A percentile compares a stretch with the other conserved stretches of the same genome.
phyloP scores from a whole-genome alignment of 208 protist species.

The Naegleria fowleri region DNA sequence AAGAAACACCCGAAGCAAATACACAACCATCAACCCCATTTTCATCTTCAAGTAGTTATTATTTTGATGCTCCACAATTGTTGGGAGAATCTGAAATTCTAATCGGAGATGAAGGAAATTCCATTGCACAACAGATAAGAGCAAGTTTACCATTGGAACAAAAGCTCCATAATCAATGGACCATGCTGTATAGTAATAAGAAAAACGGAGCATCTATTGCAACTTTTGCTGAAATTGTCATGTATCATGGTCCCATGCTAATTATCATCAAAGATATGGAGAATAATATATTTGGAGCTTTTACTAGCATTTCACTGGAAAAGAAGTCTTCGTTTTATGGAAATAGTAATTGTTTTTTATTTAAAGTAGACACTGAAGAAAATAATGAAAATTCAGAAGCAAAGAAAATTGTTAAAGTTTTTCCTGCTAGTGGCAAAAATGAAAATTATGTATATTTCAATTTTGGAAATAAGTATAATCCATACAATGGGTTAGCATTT shows the following conservation, averaged over 20 bases:
- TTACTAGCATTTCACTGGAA: neutral
- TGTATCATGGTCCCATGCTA: neutral
- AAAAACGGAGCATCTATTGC: neutral
- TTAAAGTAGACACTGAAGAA: neutral
- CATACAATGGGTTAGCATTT: conserved; percentile 14
- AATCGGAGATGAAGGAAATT: neutral
- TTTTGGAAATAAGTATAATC: conserved; percentile 8
- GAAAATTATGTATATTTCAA: conserved; percentile 21
- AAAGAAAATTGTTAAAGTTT: neutral
- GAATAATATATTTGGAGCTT: neutral
- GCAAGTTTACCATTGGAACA: neutral
- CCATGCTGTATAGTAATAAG: neutral
- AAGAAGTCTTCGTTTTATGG: neutral
- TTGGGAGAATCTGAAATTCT: neutral
- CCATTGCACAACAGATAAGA: neutral
- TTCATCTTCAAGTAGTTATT: no score
- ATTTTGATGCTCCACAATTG: neutral
- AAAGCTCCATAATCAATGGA: neutral
- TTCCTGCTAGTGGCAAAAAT: neutral
- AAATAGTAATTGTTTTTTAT: conserved; percentile 13
- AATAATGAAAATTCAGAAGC: neutral
- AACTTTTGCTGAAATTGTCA: neutral
- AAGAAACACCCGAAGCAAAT: no score
- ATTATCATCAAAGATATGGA: conserved; percentile 2
- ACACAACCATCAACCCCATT: no score